Evolutionary conservation across 345 rosid species (phyloP), one percentile per base, ranked within the genome.

Genomic region (Clausena lansium): DNA sequence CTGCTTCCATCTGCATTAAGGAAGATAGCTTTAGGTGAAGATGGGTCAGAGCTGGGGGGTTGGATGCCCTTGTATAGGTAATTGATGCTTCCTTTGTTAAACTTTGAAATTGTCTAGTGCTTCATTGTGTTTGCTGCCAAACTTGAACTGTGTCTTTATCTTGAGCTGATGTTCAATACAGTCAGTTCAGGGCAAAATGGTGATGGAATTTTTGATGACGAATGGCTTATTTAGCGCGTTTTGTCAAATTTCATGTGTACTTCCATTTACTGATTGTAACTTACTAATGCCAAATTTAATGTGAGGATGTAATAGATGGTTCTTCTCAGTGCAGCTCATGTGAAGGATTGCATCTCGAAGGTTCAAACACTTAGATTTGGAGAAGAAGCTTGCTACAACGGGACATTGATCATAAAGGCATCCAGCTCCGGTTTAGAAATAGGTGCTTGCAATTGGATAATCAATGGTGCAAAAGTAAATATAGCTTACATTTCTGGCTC

Each of bases 11-110:
- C 82, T 14, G 68, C 73, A 67, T 63, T 95, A 69, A 90, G 76
- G 84, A 88, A 88, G 81, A 67, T 89, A 47, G 86, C 76, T 70
- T 80, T 87, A 2, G 98, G 99, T 11, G 81, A 84, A 69, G 90
- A 77, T 84, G 92, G 91, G 41, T 81, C 79, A 73, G 93, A 91
- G 70, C 73, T 92, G 67, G 97, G 96, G 66, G 89, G 91, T 77
- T 95, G 97, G 98, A 81, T 87, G 93, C 94, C 90, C 71, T 75
- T 95, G 71, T 93, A 92, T 87, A 86, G 96, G 99, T 93, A 83
- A 70, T 67, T 76, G 60, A 15, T 82, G 55, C n/a, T 55, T 70
- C 45, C 38, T 60, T 70, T 10, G 2, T 57, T 22, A 17, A 79
- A 65, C 28, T 55, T 30, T 73, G 39, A 35, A 25, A 24, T 68